These are phyloP conservation scores for Davidsoniella australis DNA, from an alignment of 2,329 filamentous ascomycete genomes.

Conservation along the genomic window DNA sequence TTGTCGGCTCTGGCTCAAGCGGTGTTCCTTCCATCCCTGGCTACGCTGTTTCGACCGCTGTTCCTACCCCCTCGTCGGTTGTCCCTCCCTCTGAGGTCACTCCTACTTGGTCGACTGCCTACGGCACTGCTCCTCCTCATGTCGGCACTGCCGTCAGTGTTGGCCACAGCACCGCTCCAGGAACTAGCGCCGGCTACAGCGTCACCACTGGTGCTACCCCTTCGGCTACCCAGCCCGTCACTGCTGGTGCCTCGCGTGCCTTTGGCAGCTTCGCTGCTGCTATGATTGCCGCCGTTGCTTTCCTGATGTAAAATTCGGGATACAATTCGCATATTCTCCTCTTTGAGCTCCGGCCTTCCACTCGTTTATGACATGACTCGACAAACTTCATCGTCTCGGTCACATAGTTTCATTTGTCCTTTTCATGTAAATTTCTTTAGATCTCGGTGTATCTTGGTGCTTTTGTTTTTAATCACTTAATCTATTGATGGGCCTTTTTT, in stretches of 20 bases:
- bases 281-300: neutral
- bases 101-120: no score
- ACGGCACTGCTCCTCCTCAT: neutral
- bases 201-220: neutral
- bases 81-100: neutral
- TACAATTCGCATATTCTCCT: neutral
- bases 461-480: neutral
- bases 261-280: slow-evolving; percentile 1
- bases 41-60: neutral
- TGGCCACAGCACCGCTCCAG: neutral
- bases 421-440: neutral
- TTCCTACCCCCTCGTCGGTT: neutral
- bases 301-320: neutral
- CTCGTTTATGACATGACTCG: neutral
- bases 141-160: neutral
- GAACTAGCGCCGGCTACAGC: neutral
- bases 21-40: neutral
- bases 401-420: neutral
- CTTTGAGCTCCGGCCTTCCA: neutral
- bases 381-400: neutral
- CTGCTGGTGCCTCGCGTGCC: neutral
- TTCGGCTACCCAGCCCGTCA: neutral
- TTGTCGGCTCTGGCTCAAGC: neutral
- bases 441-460: neutral
- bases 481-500: neutral